A percentile compares a stretch with the other conserved stretches of the same genome.
These are phyloP conservation scores for Trichophyton simii DNA, from an alignment of 2,329 filamentous ascomycete species.

Conservation along the genomic window DNA sequence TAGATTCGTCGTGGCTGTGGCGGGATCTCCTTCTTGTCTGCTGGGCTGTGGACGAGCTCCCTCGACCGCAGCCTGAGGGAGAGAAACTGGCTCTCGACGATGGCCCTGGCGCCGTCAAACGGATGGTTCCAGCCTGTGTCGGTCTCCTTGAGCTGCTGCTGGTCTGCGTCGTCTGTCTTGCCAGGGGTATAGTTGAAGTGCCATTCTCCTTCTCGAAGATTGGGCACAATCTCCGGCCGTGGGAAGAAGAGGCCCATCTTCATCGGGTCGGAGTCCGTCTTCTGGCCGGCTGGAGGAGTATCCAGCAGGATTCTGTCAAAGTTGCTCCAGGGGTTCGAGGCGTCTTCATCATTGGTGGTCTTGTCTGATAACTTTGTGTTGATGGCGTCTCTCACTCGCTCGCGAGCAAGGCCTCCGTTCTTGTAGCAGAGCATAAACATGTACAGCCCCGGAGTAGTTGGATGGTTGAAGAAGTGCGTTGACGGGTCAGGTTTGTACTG, in stretches of 20 bases:
- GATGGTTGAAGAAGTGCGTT: constrained; percentile 98
- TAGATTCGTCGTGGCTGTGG: constrained; percentile 82
- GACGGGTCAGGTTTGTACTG: constrained; percentile 76
- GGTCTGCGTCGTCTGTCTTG: constrained; percentile 18
- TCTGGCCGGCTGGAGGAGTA: constrained; percentile 57
- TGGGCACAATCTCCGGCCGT: constrained; percentile 89
- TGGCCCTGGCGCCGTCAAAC: constrained; percentile 64
- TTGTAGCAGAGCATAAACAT: constrained; percentile 99
- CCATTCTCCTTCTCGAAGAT: constrained; percentile 75
- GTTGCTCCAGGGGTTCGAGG: constrained; percentile 53
- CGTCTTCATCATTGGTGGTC: constrained; percentile 31
- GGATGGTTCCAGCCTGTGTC: constrained; percentile 43
- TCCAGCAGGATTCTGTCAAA: constrained; percentile 65
- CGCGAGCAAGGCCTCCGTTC: constrained; percentile 86
- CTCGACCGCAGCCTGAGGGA: constrained; percentile 77
- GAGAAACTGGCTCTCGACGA: constrained; percentile 89
- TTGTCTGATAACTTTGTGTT: constrained; percentile 40
- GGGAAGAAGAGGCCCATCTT: constrained; percentile 92
- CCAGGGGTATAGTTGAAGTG: constrained; percentile 49
- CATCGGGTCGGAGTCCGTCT: constrained; percentile 44
- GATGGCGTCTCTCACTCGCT: constrained; percentile 73
- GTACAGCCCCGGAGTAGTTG: constrained; percentile 76
- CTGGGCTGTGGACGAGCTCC: constrained; percentile 53
- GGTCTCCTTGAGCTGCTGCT: constrained; percentile 39
- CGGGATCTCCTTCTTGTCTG: constrained; percentile 42